These are phyloP conservation scores for Scedosporium boydii DNA, from an alignment of 2,329 filamentous ascomycete species.

Conservation along the genomic window DNA sequence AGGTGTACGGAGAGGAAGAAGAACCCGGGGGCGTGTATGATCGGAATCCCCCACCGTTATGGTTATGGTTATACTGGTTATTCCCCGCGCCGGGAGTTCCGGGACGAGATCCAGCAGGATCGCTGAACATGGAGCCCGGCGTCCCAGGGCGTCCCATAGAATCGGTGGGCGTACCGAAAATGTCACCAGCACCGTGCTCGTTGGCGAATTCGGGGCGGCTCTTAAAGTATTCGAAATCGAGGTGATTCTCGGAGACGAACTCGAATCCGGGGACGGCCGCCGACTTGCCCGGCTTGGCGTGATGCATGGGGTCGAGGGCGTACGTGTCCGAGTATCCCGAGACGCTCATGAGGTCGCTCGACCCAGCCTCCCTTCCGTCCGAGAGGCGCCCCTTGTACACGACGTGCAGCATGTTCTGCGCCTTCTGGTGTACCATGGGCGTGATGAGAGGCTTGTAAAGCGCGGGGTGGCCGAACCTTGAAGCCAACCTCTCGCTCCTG, in stretches of 20 bases:
- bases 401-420: conserved; percentile 75
- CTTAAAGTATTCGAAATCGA: conserved; percentile 90
- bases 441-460: conserved; percentile 84
- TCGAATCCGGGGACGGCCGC: conserved; percentile 65
- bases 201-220: conserved; percentile 80
- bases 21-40: conserved; percentile 10
- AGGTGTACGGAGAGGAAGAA: neutral
- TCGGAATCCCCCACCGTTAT: conserved; percentile 1
- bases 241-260: conserved; percentile 73
- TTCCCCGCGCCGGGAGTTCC: conserved; percentile 30
- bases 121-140: conserved; percentile 39
- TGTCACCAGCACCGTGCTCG: conserved; percentile 63
- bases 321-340: conserved; percentile 78
- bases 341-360: conserved; percentile 45
- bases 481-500: conserved; percentile 60
- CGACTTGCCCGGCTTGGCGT: conserved; percentile 36
- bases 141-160: conserved; percentile 48
- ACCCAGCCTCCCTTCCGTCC: conserved; percentile 52
- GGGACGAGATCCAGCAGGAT: conserved; percentile 37
- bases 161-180: conserved; percentile 52
- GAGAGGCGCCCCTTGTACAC: conserved; percentile 75
- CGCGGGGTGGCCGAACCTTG: conserved; percentile 81
- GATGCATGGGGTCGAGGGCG: conserved; percentile 68
- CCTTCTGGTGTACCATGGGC: conserved; percentile 90
- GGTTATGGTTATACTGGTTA: neutral